Percentiles rank a stretch among this genome's conserved stretches.
Conservation (phyloP, 2,329 filamentous ascomycete species). For the Zymoseptoria passerinii region DNA sequence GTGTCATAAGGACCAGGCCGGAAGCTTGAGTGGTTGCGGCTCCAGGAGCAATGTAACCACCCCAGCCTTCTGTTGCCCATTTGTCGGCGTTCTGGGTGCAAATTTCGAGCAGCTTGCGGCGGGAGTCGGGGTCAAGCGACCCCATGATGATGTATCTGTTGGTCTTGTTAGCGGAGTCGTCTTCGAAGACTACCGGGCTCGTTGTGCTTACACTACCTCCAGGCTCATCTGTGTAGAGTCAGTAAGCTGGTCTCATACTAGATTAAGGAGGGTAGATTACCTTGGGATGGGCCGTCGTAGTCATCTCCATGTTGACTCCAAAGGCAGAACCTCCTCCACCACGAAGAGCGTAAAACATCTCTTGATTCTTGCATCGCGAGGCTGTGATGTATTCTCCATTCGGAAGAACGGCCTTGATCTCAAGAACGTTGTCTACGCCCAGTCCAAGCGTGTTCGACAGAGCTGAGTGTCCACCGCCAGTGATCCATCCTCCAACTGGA, state of each 20-base stretch:
- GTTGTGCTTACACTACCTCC: background rate
- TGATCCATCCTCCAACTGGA: conserved; percentile 19
- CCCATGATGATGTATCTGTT: conserved; percentile 10
- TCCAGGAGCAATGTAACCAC: conserved; percentile 12
- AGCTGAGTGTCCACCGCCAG: conserved; percentile 18
- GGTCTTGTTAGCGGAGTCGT: background rate
- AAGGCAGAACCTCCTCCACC: conserved; percentile 40
- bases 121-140: conserved; percentile 2
- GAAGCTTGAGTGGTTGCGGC: background rate
- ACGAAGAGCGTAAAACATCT: conserved; percentile 47
- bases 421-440: conserved; percentile 22
- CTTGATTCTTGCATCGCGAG: conserved; percentile 33
- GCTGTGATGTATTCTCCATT: conserved; percentile 19
- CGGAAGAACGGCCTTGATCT: conserved; percentile 19
- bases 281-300: conserved; percentile 11
- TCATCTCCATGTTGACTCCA: conserved; percentile 17
- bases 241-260: background rate
- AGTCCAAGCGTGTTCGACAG: conserved; percentile 19
- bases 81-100: conserved; percentile 8
- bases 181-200: conserved; percentile 3
- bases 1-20: conserved; percentile 7
- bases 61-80: conserved; percentile 14
- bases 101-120: conserved; percentile 11
- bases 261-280: background rate
- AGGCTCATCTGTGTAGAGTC: background rate